These are phyloP conservation scores for Pseudopithomyces chartarum DNA, from an alignment of 2,329 filamentous ascomycete genomes.

Conservation along the genomic window DNA sequence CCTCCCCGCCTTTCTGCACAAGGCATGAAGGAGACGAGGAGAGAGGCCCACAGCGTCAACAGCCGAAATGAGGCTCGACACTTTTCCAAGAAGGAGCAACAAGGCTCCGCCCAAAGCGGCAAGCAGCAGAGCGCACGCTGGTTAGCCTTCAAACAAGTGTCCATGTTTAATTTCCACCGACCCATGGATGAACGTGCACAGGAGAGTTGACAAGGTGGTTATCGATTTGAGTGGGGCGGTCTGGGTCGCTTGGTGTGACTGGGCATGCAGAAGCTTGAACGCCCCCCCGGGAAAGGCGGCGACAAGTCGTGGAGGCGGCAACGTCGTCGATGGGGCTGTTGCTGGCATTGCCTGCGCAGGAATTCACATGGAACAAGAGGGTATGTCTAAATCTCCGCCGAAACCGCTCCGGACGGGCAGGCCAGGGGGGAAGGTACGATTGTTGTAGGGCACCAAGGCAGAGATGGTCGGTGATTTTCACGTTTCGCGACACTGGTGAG, in stretches of 20 bases:
- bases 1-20: conserved; percentile 9
- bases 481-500: conserved; percentile 14
- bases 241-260: conserved; percentile 7
- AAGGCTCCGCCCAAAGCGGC: conserved; percentile 14
- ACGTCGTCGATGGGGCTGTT: not conserved
- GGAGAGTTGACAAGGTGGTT: conserved; percentile 10
- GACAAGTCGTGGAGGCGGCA: not conserved
- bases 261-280: conserved; percentile 12
- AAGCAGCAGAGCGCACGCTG: not conserved
- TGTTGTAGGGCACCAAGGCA: conserved; percentile 5
- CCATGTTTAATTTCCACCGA: conserved; percentile 26
- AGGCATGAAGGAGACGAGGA: not conserved
- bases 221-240: conserved; percentile 21
- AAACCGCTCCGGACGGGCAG: conserved; percentile 6
- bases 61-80: conserved; percentile 30
- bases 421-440: no score
- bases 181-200: conserved; percentile 11
- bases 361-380: conserved; percentile 1
- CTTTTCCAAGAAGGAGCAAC: conserved; percentile 10
- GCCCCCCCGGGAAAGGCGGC: not conserved
- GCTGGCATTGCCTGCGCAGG: not conserved
- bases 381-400: conserved; percentile 5
- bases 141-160: conserved; percentile 17
- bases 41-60: conserved; percentile 16
- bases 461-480: conserved; percentile 12